Percentiles rank a stretch among this genome's conserved stretches.
phyloP scores from a whole-genome alignment of 495 filamentous ascomycete species.

The Aspergillus hancockii region DNA sequence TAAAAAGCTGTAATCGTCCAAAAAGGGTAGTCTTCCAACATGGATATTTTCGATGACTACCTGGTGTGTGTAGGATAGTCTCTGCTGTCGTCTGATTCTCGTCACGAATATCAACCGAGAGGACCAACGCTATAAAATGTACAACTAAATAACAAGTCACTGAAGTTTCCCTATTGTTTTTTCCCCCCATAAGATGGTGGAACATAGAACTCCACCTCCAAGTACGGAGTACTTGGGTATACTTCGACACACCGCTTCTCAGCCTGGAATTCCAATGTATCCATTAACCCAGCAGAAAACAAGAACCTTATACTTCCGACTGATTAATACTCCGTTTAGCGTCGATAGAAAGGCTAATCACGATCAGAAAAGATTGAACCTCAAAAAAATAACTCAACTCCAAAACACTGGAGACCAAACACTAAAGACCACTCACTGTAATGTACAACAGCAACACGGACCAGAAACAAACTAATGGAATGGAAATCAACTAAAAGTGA shows the following conservation, averaged over 20 bases:
- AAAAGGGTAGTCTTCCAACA: neutral
- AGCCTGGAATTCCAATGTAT: neutral
- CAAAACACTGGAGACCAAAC: too few relatives aligned
- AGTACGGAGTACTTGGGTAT: too few relatives aligned
- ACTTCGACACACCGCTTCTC: neutral
- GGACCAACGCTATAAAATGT: neutral
- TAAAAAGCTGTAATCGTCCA: neutral
- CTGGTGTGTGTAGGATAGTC: too few relatives aligned
- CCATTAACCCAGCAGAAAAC: neutral
- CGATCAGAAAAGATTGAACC: too few relatives aligned
- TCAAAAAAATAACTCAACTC: neutral
- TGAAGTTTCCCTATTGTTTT: too few relatives aligned
- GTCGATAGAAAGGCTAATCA: too few relatives aligned
- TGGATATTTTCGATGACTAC: too few relatives aligned
- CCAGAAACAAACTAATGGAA: too few relatives aligned
- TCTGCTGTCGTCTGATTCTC: neutral
- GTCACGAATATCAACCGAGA: slow-evolving; percentile 3
- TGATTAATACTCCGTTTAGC: too few relatives aligned
- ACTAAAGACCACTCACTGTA: neutral
- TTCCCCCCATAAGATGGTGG: too few relatives aligned
- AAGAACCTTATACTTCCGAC: neutral
- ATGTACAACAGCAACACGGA: too few relatives aligned
- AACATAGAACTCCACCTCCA: too few relatives aligned
- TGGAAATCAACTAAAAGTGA: slow-evolving; percentile 16
- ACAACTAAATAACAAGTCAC: slow-evolving; percentile 2